Percentiles rank a stretch among this genome's conserved stretches.
phyloP scores from a whole-genome alignment of 2,329 filamentous ascomycete species.

The Ceratocystis destructans region DNA sequence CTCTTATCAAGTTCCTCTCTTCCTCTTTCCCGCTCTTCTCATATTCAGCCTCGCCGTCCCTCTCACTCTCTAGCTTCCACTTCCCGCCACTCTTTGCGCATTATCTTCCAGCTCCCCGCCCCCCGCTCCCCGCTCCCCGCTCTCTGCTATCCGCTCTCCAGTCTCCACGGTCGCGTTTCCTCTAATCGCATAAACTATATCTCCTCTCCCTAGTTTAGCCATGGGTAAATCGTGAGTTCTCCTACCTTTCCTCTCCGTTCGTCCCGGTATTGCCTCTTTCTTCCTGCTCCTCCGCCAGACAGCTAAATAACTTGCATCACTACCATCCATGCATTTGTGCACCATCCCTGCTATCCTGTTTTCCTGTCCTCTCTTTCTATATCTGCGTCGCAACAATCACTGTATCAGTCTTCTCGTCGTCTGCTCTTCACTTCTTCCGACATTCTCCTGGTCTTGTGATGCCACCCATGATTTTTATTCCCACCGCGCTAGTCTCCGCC shows the following conservation, averaged over 20 bases:
- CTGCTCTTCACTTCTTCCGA: not conserved
- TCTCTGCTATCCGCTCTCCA: not conserved
- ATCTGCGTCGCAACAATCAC: not conserved
- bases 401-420: not conserved
- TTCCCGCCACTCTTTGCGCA: too few species aligned
- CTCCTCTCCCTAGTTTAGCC: not conserved
- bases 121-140: not conserved
- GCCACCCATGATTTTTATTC: too few species aligned
- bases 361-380: not conserved
- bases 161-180: not conserved
- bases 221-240: conserved; percentile 45
- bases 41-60: not conserved
- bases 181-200: not conserved
- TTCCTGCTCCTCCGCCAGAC: not conserved
- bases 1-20: too few species aligned
- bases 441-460: not conserved
- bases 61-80: not conserved
- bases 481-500: too few species aligned
- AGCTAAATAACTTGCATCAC: too few species aligned
- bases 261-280: not conserved
- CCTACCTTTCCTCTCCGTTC: conserved; percentile 18
- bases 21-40: too few species aligned
- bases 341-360: not conserved
- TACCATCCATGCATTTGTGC: too few species aligned
- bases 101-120: too few species aligned